Percentiles rank a stretch among this genome's conserved stretches.
These are phyloP conservation scores for Vigna reflexopilosa DNA, from an alignment of 306 rosid species.

Conservation along the genomic window DNA sequence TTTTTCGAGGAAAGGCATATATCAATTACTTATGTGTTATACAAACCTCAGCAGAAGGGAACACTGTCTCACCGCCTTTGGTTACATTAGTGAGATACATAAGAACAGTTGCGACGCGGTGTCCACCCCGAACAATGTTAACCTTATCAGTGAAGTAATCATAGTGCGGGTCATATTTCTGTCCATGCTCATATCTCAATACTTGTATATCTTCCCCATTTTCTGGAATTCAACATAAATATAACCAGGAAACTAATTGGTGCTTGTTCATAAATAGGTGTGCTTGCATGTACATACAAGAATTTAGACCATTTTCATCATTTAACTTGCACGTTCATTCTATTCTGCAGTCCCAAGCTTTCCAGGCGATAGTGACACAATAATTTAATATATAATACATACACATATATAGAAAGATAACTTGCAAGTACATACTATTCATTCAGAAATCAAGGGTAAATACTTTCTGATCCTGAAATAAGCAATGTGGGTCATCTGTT, in stretches of 20 bases:
- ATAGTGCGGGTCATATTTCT: conserved; percentile 90
- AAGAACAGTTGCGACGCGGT: conserved; percentile 88
- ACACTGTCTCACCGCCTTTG: conserved; percentile 98
- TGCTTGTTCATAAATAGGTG: background rate
- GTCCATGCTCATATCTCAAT: conserved; percentile 93
- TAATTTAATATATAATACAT: background rate
- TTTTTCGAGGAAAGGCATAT: background rate
- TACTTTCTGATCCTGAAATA: conserved; percentile 11
- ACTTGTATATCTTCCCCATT: conserved; percentile 99
- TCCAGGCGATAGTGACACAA: conserved; percentile 4
- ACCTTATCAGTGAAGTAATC: conserved; percentile 93
- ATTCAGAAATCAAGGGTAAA: conserved; percentile 15
- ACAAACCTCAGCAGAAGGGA: conserved; percentile 92
- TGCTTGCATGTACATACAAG: background rate
- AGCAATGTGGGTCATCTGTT: background rate
- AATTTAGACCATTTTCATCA: conserved; percentile 18
- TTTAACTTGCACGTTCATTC: background rate
- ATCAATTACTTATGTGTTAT: conserved; percentile 31
- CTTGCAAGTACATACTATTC: background rate
- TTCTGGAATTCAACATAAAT: conserved; percentile 64
- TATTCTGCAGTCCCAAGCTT: background rate
- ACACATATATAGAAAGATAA: background rate
- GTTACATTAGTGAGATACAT: conserved; percentile 86
- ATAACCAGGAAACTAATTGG: conserved; percentile 35
- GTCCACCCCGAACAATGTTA: conserved; percentile 93